Base-by-base conservation (phyloP, 2,329 filamentous ascomycete species). In the Diaporthe ampelina region DNA sequence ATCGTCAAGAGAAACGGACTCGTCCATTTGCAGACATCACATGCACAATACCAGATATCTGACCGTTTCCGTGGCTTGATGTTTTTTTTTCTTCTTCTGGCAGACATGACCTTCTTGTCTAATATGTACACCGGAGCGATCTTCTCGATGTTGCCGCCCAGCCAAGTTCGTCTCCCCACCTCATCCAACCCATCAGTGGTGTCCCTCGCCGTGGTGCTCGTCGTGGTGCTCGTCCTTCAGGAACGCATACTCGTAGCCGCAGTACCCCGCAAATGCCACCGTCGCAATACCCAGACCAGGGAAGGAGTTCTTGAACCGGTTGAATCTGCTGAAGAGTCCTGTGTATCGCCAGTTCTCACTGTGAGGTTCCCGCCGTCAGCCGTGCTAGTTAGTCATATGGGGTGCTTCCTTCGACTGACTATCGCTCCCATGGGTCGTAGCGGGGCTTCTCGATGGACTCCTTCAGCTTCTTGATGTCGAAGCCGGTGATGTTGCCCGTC, bases 291-390 rank as follows among this genome's bases (percentile, higher is more conserved):
- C 97, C 80, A 99, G 89, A 76, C 97, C 97, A 50, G 97, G 97
- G 83, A 99, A 95, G 77, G 91, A 88, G 80, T 90, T 88, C 87
- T 93, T 95, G 88, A 98, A 97, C 79, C 97, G 93, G 87, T 98
- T 97, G 86, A 88, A 94, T 80, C 96, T 91, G 78, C 92, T 93
- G 88, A 98, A 98, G 72, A 91, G 92, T 77, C 96, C 97, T 48
- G 90, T 92, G 88, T 98, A 98, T 85, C 97, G 91, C 97, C 97
- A 99, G 82, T 94, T 90, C 88, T 99, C 97, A 82, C 97, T 99
- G 83, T 77, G 82, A 77, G n/a, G 35, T 76, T 57, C 40, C 40
- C 29, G 21, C 26, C 52, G 70, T 71, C 67, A 74, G 74, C 43
- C 32, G 21, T 58, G 57, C 48, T 56, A n/a, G 9, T 48, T 21